phyloP scores from a whole-genome alignment of 345 rosid genomes.

The Nephelium lappaceum region DNA sequence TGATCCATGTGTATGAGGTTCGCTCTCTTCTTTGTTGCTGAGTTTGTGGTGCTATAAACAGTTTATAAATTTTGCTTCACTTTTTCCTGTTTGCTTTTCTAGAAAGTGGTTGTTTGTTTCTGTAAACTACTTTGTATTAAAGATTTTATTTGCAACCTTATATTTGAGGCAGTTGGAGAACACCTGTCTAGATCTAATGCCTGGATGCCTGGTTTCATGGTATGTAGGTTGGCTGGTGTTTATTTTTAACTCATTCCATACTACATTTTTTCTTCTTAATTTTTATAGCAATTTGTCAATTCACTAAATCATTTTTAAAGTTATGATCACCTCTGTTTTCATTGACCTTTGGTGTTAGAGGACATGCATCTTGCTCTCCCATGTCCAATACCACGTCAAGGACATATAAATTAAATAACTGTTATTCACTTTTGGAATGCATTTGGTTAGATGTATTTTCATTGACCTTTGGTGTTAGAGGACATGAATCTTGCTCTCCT shows the following conservation, averaged over 20 bases:
- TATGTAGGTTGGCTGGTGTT: background rate
- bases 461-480: background rate
- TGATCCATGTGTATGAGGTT: constrained; percentile 13
- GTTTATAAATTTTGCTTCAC: background rate
- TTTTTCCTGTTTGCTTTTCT: background rate
- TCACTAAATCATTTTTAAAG: background rate
- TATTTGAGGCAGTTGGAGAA: background rate
- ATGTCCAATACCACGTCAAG: background rate
- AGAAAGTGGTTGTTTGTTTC: background rate
- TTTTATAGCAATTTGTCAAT: background rate
- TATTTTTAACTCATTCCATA: background rate
- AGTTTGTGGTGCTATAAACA: background rate
- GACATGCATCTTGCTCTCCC: background rate
- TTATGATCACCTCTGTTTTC: background rate
- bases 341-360: background rate
- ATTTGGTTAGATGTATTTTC: background rate
- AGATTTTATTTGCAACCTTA: background rate
- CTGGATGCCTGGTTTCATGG: background rate
- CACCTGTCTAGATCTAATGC: background rate
- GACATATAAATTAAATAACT: background rate
- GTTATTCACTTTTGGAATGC: background rate
- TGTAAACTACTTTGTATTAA: background rate
- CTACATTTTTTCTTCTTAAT: background rate
- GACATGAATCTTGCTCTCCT: background rate
- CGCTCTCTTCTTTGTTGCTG: background rate